Base-by-base conservation (phyloP, 352 stramenopile species). In the Phytophthora hybrid region DNA sequence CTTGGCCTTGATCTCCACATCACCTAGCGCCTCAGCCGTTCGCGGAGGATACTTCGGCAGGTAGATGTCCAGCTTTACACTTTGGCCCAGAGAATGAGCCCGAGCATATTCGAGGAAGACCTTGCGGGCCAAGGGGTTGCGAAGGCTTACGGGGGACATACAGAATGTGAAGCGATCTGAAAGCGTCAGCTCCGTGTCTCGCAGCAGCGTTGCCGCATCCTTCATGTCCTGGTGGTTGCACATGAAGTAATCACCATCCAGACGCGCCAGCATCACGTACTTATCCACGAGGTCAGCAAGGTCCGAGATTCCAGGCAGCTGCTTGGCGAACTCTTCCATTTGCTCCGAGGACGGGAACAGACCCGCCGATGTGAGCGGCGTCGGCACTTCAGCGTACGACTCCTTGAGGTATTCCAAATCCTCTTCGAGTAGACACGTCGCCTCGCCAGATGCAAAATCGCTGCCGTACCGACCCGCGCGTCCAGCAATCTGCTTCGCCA, bases 401-500 rank as follows among this genome's bases (percentile, higher is more conserved):
- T 93, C 84, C 23, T 82, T 76, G 8, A 99, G 53, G 71, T 98
- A 96, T 44, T 81, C 57, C 47, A 98, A 74, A 74, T 99, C 95
- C 16, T 83, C 75, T 21, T 89, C 75, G 26, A 89, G 68, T 11
- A 97, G 70, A 56, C 87, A 97, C 39, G 94, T 98, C 0, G 97
- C 95, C 55, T 92, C 78, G 7, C 95, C 95, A 49, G 87, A 73
- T 4, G 81, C 82, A 70, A 89, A 98, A n/a, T 87, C 82, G 39
- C 85, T 92, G 34, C 94, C 95, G 4, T 85, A 93, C 9, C 97
- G 89, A 11, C 97, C 96, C 1, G 97, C 97, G 29, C 98, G 86
- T 3, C 97, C 97, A 56, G 90, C 94, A 68, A 99, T 99, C 77
- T 99, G 98, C 78, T 99, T 99, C 13, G 77, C 84, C 21, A 96